Base-by-base conservation (phyloP, 2,329 filamentous ascomycete species). In the Capronia epimyces region DNA sequence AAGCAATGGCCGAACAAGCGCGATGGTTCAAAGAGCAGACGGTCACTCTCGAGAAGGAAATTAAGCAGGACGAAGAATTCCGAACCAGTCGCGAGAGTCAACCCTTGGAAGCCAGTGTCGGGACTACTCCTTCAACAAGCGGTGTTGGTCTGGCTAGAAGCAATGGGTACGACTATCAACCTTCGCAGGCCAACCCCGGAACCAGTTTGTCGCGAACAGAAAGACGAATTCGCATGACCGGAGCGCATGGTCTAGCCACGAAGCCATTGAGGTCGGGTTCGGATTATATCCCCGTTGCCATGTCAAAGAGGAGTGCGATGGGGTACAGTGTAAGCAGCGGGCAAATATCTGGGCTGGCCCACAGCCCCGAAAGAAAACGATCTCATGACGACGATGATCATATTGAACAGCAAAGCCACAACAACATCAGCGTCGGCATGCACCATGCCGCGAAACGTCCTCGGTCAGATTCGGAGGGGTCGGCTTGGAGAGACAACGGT, bases 201-300 rank as follows among this genome's bases (percentile, higher is more conserved):
- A 60, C 69, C 3, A 69, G 65, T 7, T 57, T 74, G 48, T 73
- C 71, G 39, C 65, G 71, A 15, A 71, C 70, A 0, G 71, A 74
- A 52, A 64, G 69, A 56, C 63, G 71, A 24, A 70, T 73, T 25
- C 63, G 71, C 31, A 50, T 62, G 37, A 73, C 71, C 4, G 71
- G 71, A 10, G 71, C 68, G 34, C 51, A 53, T 22, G 71, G 71
- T 0, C 55, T 74, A 42, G 71, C 71, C 3, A 70, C 67, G 29
- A 70, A 69, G 49, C 67, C 69, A 2, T 52, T 71, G 34, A 61
- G 69, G 12, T 32, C 55, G 39, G 52, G 40, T n/a, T 49, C 53
- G 20, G 53, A 57, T 10, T 60, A 60, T 46, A 34, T 58, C 2
- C 49, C 58, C 42, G 54, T 60, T n/a, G 55, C 58, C 16, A 59